Percentiles rank a stretch among this genome's conserved stretches.
These are phyloP conservation scores for Amphichorda felina DNA, from an alignment of 2,329 filamentous ascomycete species.

Conservation along the genomic window DNA sequence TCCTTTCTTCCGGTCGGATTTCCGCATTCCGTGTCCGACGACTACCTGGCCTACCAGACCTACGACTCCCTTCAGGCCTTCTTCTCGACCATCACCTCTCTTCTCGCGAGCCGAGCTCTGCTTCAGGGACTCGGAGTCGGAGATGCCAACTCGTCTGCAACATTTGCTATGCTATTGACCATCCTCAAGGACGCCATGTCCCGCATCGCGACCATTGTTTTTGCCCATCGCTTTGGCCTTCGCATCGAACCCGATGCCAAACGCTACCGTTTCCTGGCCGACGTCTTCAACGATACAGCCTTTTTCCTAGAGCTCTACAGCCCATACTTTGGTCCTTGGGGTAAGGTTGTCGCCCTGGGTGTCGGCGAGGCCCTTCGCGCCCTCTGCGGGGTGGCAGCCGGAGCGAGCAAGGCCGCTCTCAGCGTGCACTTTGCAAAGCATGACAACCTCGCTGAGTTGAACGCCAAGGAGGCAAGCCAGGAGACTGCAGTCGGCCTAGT, in stretches of 20 bases:
- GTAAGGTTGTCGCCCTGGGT: constrained; percentile 37
- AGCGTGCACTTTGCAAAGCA: constrained; percentile 83
- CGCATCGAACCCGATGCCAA: constrained; percentile 86
- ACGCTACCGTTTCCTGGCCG: constrained; percentile 74
- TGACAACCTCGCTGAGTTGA: constrained; percentile 84
- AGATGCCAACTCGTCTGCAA: constrained; percentile 66
- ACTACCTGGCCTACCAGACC: constrained; percentile 66
- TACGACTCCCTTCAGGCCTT: constrained; percentile 76
- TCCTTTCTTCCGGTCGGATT: constrained; percentile 83
- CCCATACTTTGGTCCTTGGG: constrained; percentile 50
- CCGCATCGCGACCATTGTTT: constrained; percentile 67
- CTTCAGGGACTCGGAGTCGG: constrained; percentile 74
- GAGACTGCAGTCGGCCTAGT: constrained; percentile 85
- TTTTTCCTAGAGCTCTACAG: constrained; percentile 80
- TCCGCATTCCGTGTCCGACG: constrained; percentile 71
- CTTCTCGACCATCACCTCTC: constrained; percentile 66
- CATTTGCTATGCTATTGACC: constrained; percentile 68
- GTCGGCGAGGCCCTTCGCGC: constrained; percentile 38
- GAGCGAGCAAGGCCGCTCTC: constrained; percentile 79
- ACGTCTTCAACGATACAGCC: constrained; percentile 78
- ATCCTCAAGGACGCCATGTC: constrained; percentile 75
- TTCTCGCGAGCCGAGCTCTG: constrained; percentile 73
- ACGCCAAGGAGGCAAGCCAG: constrained; percentile 90
- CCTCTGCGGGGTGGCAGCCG: constrained; percentile 82
- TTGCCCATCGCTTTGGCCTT: constrained; percentile 71